Percentiles rank a stretch among this genome's conserved stretches.
Conservation (phyloP, 106 monocot genomes). For the Posidonia australis region DNA sequence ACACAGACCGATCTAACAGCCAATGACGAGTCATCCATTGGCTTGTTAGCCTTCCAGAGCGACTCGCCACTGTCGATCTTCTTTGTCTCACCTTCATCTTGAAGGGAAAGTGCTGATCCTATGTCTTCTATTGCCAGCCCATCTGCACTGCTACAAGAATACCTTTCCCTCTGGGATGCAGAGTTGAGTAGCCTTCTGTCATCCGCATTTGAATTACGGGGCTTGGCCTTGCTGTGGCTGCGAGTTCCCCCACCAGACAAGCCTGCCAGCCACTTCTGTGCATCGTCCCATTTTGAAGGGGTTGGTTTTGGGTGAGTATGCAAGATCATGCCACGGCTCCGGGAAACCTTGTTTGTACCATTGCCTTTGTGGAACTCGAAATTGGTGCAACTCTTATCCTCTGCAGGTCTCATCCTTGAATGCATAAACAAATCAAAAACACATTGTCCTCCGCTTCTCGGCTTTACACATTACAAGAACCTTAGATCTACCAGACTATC, state of each 20-base stretch:
- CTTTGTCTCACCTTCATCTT: conserved; percentile 73
- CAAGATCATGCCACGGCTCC: conserved; percentile 13
- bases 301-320: conserved; percentile 46
- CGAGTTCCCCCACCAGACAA: conserved; percentile 28
- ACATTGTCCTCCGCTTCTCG: background rate
- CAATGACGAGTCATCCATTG: conserved; percentile 21
- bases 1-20: conserved; percentile 44
- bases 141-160: conserved; percentile 75
- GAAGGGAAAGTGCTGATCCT: conserved; percentile 8
- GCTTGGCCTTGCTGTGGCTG: conserved; percentile 31
- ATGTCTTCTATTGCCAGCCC: conserved; percentile 31
- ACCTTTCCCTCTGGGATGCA: conserved; percentile 54
- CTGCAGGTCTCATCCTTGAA: conserved; percentile 26
- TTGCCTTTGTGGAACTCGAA: conserved; percentile 41
- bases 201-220: conserved; percentile 79
- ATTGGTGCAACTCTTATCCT: conserved; percentile 29
- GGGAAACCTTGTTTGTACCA: conserved; percentile 1
- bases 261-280: conserved; percentile 87
- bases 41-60: conserved; percentile 17
- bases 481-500: background rate
- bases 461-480: background rate
- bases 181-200: conserved; percentile 59
- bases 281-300: conserved; percentile 97
- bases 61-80: conserved; percentile 52
- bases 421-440: background rate